These are phyloP conservation scores for Penicillium pancosmium DNA, from an alignment of 495 filamentous ascomycete species.

Conservation along the genomic window DNA sequence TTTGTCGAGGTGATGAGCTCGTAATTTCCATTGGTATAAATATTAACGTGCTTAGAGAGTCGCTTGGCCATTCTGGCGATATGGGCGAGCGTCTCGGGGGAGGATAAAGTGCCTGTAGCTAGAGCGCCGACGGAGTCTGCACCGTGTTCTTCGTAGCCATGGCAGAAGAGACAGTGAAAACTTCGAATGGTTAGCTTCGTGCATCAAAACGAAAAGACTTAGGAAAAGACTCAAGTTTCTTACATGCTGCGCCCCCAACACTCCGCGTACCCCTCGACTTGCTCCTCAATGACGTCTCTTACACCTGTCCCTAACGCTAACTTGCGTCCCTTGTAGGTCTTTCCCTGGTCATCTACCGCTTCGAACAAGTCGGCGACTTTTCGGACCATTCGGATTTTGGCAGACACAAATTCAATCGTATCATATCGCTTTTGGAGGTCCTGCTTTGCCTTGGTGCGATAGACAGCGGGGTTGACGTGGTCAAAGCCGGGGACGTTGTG, in stretches of 20 bases:
- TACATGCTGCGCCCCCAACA: conserved; percentile 35
- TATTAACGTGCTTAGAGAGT: conserved; percentile 1
- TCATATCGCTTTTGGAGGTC: conserved; percentile 47
- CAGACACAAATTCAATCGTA: conserved; percentile 39
- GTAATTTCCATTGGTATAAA: neutral
- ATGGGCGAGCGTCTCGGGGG: neutral
- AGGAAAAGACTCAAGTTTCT: too few species aligned
- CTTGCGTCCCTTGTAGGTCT: conserved; percentile 45
- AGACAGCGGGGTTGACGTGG: conserved; percentile 40
- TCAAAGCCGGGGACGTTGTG: conserved; percentile 56
- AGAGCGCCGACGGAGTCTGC: conserved; percentile 34
- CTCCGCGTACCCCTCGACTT: conserved; percentile 37
- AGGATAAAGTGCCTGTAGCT: neutral
- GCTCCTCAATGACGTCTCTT: conserved; percentile 32
- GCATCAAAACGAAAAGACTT: neutral
- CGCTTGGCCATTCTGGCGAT: conserved; percentile 1
- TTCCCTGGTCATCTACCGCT: conserved; percentile 13
- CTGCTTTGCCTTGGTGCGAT: conserved; percentile 37
- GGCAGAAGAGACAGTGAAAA: conserved; percentile 52
- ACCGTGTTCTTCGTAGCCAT: conserved; percentile 48
- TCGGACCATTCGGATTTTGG: conserved; percentile 24
- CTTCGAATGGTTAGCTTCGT: conserved; percentile 21
- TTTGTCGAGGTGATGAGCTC: neutral
- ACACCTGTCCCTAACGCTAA: conserved; percentile 53
- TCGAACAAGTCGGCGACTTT: conserved; percentile 22